Evolutionary conservation across 2,329 filamentous ascomycete genomes (phyloP), one percentile per base, ranked within the genome.

Genomic region (Sphaerulina populicola): DNA sequence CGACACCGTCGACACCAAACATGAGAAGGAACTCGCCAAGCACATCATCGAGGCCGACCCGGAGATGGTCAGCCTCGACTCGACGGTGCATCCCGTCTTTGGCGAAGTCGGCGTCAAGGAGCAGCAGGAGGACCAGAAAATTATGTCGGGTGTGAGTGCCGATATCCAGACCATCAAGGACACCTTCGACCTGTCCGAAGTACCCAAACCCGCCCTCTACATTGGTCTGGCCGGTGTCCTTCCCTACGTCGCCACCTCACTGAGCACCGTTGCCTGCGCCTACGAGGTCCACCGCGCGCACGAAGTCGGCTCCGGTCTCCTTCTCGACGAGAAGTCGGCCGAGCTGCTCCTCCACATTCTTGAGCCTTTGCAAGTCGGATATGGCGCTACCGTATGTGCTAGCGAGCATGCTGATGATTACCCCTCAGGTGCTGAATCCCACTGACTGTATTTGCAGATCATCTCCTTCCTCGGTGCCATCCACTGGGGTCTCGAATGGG

Each of bases 391-490:
- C 52, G 82, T 85, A 73, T 68, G 81, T 76, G 23, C 23, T 27
- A 27, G 23, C 23, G 23, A 27, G 23, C 23, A 27, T 6, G 23
- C 23, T 27, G 23, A 27, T 27, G 23, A 27, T 27, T 27, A 27
- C 2, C 18, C 18, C 18, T 2, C 18, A 18, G 23, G 23, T 5
- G 6, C 23, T 46, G 37, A 30, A 30, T 9, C 18, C 23, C 12
- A 9, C 21, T 38, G 4, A 46, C 46, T 35, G 10, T 5, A 3
- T n/a, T 6, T 10, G 10, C 56, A 85, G 82, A 93, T 95, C 62
- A 86, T 95, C 62, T 94, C 89, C 27, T 96, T 95, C 76, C 79
- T 96, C 1, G 91, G 91, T 40, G 90, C 90, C 31, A 83, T 95
- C 63, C 91, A 96, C 70, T 96, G 91, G 86, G 90, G 90, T 50